These are phyloP conservation scores for Haplosporangium sp. DNA, from an alignment of 371 early-diverging fungal genomes.

Conservation along the genomic window DNA sequence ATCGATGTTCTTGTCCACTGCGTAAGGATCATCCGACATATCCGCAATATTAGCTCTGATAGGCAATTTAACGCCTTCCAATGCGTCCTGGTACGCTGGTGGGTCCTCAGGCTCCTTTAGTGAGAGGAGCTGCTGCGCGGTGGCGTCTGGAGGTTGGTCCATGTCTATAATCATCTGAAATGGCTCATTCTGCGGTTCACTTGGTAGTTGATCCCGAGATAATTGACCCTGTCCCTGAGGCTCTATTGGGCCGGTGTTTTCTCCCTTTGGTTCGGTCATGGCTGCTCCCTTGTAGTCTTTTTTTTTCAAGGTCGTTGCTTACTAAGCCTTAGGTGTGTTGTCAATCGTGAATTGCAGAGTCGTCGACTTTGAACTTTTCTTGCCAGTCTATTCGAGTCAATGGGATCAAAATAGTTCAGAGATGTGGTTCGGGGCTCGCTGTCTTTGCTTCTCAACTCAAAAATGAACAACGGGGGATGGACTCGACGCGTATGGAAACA, in stretches of 20 bases:
- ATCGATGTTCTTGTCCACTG: not conserved
- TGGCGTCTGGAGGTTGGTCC: constrained; percentile 9
- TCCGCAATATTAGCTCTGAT: constrained; percentile 1
- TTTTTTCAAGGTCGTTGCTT: not conserved
- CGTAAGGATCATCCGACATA: not conserved
- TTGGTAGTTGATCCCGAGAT: constrained; percentile 5
- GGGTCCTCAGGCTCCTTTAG: constrained; percentile 20
- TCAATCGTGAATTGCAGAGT: too few relatives aligned
- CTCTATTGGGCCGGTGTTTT: constrained; percentile 8
- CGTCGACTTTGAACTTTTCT: too few relatives aligned
- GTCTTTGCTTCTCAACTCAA: too few relatives aligned
- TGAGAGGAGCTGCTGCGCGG: constrained; percentile 8
- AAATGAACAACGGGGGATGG: too few relatives aligned
- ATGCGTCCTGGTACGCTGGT: constrained; percentile 26
- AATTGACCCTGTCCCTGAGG: constrained; percentile 18
- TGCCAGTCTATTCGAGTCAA: too few relatives aligned
- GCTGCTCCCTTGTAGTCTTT: not conserved
- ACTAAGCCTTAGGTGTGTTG: not conserved
- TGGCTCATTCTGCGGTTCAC: constrained; percentile 5
- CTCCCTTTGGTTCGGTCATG: constrained; percentile 28
- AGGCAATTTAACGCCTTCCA: constrained; percentile 5
- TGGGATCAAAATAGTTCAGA: too few relatives aligned
- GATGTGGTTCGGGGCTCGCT: too few relatives aligned
- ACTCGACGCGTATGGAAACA: too few relatives aligned
- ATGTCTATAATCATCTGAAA: constrained; percentile 27